Base-by-base conservation (phyloP, 768 basidiomycete genomes). In the Boletus fagicola region DNA sequence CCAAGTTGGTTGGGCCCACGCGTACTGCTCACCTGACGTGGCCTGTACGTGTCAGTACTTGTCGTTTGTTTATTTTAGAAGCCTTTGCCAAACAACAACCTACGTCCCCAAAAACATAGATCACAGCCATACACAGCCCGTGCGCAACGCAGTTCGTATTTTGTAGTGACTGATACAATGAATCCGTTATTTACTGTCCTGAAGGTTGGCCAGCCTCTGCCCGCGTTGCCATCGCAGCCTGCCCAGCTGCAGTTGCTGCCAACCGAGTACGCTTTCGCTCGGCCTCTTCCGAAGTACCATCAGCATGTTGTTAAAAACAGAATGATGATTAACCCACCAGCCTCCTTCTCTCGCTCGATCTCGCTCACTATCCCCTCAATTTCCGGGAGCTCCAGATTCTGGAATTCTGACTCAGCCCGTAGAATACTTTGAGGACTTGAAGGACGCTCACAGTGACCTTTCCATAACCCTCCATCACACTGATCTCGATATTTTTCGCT, bases 401-500 rank as follows among this genome's bases (percentile, higher is more conserved):
- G 48, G 20, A 46, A 52, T 20, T 49, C 28, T 10, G 42, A 54
- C 13, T 51, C n/a, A 56, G 50, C 26, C 20, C 26, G 28, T 15
- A 35, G 33, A 31, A 24, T 18, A 18, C 31, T 35, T 3, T 1
- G 16, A 38, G 11, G 20, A 28, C 5, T 45, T 1, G 13, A 46
- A 42, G 36, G 51, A 43, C 15, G 68, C 83, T 61, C 62, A 97
- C 95, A 45, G 92, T 92, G 53, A 96, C 85, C 76, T 94, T 90
- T 58, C 92, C 92, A 71, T 93, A 98, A 59, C 87, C 83, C 69
- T 97, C 94, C 92, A 98, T 95, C 45, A 98, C 92, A 60, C 90
- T 94, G 65, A 99, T 93, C 73, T 99, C 97, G 61, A 99, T 98
- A 74, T 99, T 99, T 80, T 98, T 98, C 5, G 97, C 97, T n/a